Base-by-base conservation (phyloP, 1,284 basidiomycete genomes). In the Singerocomus inundabilis region DNA sequence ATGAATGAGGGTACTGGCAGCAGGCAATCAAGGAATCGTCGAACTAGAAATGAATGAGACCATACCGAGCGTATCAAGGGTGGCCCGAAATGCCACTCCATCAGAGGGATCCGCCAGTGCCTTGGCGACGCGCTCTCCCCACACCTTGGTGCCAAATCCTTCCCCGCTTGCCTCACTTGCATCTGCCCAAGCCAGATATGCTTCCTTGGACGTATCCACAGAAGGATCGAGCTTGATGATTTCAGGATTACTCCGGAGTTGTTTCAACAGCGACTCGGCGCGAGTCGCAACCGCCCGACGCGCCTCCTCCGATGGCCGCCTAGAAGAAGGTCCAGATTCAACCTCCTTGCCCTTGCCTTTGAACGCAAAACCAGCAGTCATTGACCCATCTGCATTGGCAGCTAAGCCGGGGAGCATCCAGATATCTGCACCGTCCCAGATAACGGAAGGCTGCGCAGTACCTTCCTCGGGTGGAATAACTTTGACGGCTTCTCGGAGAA, bases 341-440 rank as follows among this genome's bases (percentile, higher is more conserved):
- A 58, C 59, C 47, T 72, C 72, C 58, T 71, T 75, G 10, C 71
- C 76, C 57, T 77, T 80, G 0, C 72, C 75, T 53, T 77, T 81
- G 52, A 55, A 47, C 28, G 57, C 44, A 28, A 45, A 37, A 15
- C 45, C 26, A 5, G 13, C 39, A 15, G 42, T 52, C 60, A 57
- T 29, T 54, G 56, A 28, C 51, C 49, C 42, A 50, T 58, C 46
- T 53, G 55, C 37, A 50, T 51, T 36, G 46, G 84, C 44, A 48
- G 59, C 45, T 51, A 60, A 42, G 48, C 57, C 51, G 31, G 85
- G 83, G 39, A 85, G 57, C 71, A 85, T 80, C 81, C 90, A 93
- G 61, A 91, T 79, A 63, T 93, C 89, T n/a, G 82, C 72, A 0
- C 89, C 90, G 66, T 93, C 89, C 88, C 89, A 92, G 40, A 82